phyloP scores from a whole-genome alignment of 257 asterid genomes.

The Phtheirospermum japonicum region DNA sequence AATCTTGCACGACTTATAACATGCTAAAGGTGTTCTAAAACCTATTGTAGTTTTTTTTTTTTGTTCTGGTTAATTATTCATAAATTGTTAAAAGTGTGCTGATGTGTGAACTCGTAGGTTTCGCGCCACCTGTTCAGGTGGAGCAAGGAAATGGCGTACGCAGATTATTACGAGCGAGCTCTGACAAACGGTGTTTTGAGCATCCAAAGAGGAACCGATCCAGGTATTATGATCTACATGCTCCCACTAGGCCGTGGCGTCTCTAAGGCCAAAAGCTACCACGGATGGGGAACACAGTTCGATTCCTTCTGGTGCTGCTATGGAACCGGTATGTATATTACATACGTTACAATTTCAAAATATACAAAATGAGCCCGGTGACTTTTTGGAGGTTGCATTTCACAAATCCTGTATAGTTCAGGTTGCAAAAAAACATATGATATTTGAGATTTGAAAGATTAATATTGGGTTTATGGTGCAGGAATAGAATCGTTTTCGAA shows the following conservation, averaged over 20 bases:
- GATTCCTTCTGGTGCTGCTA: conserved; percentile 95
- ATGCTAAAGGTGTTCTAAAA: conserved; percentile 95
- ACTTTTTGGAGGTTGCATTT: too few relatives aligned
- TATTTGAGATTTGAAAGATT: too few relatives aligned
- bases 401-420: too few relatives aligned
- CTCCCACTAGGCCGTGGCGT: conserved; percentile 71
- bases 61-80: too few relatives aligned
- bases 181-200: conserved; percentile 84
- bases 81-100: too few relatives aligned
- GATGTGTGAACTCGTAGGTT: conserved; percentile 52
- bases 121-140: conserved; percentile 82
- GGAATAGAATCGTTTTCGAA: conserved; percentile 91
- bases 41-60: too few relatives aligned
- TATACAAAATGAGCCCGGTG: too few relatives aligned
- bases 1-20: conserved; percentile 92
- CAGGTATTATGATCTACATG: conserved; percentile 92
- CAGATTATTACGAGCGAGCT: conserved; percentile 89
- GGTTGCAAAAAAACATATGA: too few relatives aligned
- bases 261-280: conserved; percentile 76
- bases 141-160: conserved; percentile 86
- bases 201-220: conserved; percentile 86
- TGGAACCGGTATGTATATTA: too few relatives aligned
- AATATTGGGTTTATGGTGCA: too few relatives aligned
- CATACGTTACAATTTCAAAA: too few relatives aligned
- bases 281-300: conserved; percentile 74